These are phyloP conservation scores for Talaromyces funiculosus DNA, from an alignment of 2,329 filamentous ascomycete genomes.

Conservation along the genomic window DNA sequence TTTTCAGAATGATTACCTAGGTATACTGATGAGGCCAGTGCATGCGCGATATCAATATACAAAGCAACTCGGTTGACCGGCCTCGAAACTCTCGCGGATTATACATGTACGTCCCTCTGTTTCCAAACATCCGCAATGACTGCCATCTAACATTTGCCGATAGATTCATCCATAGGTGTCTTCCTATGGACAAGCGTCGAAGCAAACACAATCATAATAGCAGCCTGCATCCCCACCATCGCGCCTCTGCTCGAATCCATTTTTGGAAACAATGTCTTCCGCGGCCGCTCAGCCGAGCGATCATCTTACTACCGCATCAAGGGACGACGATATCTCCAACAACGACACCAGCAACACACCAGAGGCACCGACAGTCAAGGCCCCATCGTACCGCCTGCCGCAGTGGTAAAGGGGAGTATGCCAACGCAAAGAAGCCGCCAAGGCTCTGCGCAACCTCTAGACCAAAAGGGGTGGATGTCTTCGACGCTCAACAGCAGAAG, in stretches of 20 bases:
- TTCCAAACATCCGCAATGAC: not conserved
- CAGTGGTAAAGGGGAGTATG: not conserved
- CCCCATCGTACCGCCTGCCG: not conserved
- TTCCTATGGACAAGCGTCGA: constrained; percentile 15
- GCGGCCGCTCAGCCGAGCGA: not conserved
- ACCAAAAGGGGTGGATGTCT: not conserved
- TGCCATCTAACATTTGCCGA: not conserved
- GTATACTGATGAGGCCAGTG: constrained; percentile 21
- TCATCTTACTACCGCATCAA: not conserved
- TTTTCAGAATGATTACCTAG: too few relatives aligned
- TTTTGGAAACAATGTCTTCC: constrained; percentile 9
- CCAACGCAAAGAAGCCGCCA: not conserved
- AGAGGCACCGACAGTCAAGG: not conserved
- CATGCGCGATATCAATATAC: constrained; percentile 27
- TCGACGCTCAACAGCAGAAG: not conserved
- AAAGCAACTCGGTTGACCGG: constrained; percentile 28
- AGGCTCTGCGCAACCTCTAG: not conserved
- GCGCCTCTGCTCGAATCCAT: constrained; percentile 10
- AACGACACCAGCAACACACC: not conserved
- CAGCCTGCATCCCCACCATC: constrained; percentile 15
- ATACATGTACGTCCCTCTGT: constrained; percentile 7
- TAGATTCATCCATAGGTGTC: constrained; percentile 9
- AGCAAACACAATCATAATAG: constrained; percentile 14
- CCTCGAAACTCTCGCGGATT: constrained; percentile 19
- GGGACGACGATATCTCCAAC: not conserved